Evolutionary conservation across 1,284 basidiomycete species (phyloP), one percentile per base, ranked within the genome.

Genomic region (Coriolopsis trogii): DNA sequence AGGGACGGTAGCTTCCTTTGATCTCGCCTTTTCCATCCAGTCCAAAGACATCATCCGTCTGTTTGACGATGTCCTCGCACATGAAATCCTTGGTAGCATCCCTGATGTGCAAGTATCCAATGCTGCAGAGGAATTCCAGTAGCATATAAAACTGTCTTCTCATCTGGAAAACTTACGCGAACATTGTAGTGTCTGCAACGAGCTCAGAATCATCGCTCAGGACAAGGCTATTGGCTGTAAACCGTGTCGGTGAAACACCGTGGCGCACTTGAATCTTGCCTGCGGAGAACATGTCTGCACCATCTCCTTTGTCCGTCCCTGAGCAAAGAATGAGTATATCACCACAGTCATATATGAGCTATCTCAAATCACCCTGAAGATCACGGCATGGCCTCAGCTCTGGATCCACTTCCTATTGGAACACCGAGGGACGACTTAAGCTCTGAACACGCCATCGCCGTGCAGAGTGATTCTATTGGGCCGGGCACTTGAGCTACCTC

Each of bases 1-100:
- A 67, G 1, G 68, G 68, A 12, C 56, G 51, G 37, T 56, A 65
- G 36, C 42, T 52, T 3, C 79, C 77, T 25, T 73, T 70, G 5
- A 52, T 46, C 64, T 87, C 82, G 2, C 81, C 81, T 55, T 86
- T 82, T 12, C 70, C 65, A 57, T 82, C 74, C 20, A 82, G 60
- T 0, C 81, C 79, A 80, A 80, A 85, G 12, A 84, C 67, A 0
- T 70, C 69, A 10, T 73, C 71, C 34, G 77, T 63, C 23, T 71
- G 71, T 16, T 76, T 67, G 4, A 72, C 75, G 4, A 80, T 70
- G 4, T 79, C 71, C 15, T 78, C 72, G 0, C 76, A 76, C 18
- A 79, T 71, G 15, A 85, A n/a, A 10, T 69, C 64, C 13, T 69
- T 63, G 24, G 34, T 53, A 1, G 41, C 34, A 10, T 57, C 55